Conservation (phyloP, 306 rosid genomes). For the Vigna trinervia region DNA sequence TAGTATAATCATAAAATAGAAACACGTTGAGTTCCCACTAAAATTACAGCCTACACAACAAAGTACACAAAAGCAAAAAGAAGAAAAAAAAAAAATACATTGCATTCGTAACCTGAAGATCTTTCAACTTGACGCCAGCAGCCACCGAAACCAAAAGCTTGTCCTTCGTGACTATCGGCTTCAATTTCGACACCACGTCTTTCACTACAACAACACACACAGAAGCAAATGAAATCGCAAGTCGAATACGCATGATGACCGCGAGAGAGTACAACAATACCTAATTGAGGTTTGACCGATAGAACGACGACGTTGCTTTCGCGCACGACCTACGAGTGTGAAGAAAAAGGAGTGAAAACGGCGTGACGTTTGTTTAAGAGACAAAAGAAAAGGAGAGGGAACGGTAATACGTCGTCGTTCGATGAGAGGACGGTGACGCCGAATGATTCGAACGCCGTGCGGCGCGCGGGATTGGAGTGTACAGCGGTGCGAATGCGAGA, state of each 20-base stretch:
- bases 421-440: constrained; percentile 56
- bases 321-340: constrained; percentile 67
- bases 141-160: constrained; percentile 96
- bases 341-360: neutral
- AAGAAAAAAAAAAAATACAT: neutral
- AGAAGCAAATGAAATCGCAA: neutral
- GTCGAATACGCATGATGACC: neutral
- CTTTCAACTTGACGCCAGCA: constrained; percentile 91
- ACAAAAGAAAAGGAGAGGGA: neutral
- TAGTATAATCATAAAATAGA: too few relatives aligned
- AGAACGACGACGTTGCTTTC: constrained; percentile 83
- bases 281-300: constrained; percentile 91
- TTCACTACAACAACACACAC: constrained; percentile 61
- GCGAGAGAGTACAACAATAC: constrained; percentile 42
- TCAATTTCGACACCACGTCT: constrained; percentile 63
- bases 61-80: neutral
- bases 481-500: constrained; percentile 76
- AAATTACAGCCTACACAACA: neutral
- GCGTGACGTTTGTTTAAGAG: neutral
- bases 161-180: constrained; percentile 68
- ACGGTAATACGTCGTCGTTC: constrained; percentile 56
- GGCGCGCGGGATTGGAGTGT: constrained; percentile 59
- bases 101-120: constrained; percentile 72
- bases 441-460: constrained; percentile 60
- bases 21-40: neutral